These are phyloP conservation scores for Paraphysoderma sedebokerense DNA, from an alignment of 371 early-diverging fungal species.

Conservation along the genomic window DNA sequence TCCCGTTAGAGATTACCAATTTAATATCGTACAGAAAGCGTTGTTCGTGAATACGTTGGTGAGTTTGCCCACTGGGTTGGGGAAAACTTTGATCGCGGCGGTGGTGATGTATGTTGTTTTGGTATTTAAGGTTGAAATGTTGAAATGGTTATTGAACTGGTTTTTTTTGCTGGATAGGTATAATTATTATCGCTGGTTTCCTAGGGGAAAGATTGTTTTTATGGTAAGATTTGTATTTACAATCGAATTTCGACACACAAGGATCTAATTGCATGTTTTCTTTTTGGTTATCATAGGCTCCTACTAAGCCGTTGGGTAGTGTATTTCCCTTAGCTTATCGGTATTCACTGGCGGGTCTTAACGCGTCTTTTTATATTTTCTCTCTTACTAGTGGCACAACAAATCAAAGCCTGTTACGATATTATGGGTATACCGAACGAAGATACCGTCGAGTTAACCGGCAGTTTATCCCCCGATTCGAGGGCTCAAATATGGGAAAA, in stretches of 20 bases:
- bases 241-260: too few species aligned
- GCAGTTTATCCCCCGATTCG: slow-evolving; percentile 30
- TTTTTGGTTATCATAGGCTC: too few species aligned
- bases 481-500: slow-evolving; percentile 30
- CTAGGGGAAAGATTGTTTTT: slow-evolving; percentile 70
- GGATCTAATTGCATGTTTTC: too few species aligned
- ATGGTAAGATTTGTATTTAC: too few species aligned
- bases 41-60: slow-evolving; percentile 76
- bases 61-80: slow-evolving; percentile 75
- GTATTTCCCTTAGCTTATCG: slow-evolving; percentile 6
- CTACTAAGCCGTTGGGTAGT: too few species aligned
- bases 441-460: slow-evolving; percentile 58
- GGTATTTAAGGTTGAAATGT: too few species aligned
- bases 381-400: slow-evolving; percentile 77
- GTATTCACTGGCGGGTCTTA: too few species aligned
- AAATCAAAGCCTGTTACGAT: slow-evolving; percentile 66
- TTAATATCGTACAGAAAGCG: slow-evolving; percentile 59
- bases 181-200: slow-evolving; percentile 89
- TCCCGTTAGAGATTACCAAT: slow-evolving; percentile 70
- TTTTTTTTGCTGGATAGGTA: too few species aligned
- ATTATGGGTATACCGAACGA: slow-evolving; percentile 49
- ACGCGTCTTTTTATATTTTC: too few species aligned
- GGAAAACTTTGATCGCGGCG: slow-evolving; percentile 91
- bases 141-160: too few species aligned
- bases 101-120: slow-evolving; percentile 96